Conservation (phyloP, 2,329 filamentous ascomycete genomes). For the Stagonosporopsis tanaceti region DNA sequence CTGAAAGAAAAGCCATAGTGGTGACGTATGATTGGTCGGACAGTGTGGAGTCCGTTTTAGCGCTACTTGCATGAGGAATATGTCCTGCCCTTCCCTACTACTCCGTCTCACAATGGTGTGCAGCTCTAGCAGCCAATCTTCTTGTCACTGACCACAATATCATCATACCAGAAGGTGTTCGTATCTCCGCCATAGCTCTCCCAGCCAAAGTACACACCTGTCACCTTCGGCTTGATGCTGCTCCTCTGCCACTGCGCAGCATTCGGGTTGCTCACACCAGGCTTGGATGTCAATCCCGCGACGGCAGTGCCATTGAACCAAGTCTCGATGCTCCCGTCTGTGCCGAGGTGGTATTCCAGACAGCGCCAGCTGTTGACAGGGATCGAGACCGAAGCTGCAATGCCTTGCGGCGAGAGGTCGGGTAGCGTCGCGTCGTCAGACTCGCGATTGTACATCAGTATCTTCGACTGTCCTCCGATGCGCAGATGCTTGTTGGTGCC, state of each 20-base stretch:
- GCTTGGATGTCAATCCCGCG: slow-evolving; percentile 59
- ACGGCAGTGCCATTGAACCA: slow-evolving; percentile 65
- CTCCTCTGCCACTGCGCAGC: slow-evolving; percentile 63
- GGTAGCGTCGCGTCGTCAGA: slow-evolving; percentile 69
- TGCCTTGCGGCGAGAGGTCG: slow-evolving; percentile 66
- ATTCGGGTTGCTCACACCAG: slow-evolving; percentile 60
- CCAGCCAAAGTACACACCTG: slow-evolving; percentile 68
- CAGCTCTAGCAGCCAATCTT: slow-evolving; percentile 57
- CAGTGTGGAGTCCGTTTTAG: background rate
- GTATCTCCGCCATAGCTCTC: slow-evolving; percentile 67
- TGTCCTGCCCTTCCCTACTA: too few relatives aligned
- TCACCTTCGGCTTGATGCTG: slow-evolving; percentile 60
- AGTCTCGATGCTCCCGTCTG: slow-evolving; percentile 67
- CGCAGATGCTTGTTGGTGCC: slow-evolving; percentile 67
- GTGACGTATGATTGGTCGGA: slow-evolving; percentile 3
- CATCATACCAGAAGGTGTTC: slow-evolving; percentile 71
- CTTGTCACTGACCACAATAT: slow-evolving; percentile 60
- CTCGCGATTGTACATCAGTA: slow-evolving; percentile 72
- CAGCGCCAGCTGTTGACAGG: slow-evolving; percentile 64
- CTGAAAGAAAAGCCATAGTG: background rate
- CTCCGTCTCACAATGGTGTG: background rate
- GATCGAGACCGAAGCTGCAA: slow-evolving; percentile 62
- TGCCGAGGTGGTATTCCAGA: slow-evolving; percentile 67
- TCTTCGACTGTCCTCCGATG: slow-evolving; percentile 67
- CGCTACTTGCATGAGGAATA: background rate